Conservation (phyloP, 257 asterid species). For the Ajuga chamaepitys region DNA sequence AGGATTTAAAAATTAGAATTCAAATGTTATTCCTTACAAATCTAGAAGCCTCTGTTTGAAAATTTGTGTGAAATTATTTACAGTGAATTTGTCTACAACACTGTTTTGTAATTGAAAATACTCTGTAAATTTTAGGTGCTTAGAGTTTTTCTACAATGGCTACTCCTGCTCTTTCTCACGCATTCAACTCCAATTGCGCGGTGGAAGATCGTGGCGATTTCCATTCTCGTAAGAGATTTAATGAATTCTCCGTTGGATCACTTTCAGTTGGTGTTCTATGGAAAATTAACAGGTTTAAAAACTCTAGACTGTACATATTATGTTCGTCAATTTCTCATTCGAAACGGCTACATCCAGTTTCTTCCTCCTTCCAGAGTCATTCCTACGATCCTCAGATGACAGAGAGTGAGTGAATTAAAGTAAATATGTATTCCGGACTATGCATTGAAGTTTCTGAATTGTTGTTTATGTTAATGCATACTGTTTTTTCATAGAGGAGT, state of each 20-base stretch:
- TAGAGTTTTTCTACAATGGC: constrained; percentile 27
- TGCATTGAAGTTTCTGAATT: constrained; percentile 1
- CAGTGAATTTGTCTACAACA: background rate
- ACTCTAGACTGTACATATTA: background rate
- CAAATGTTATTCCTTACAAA: background rate
- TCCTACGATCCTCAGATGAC: constrained; percentile 11
- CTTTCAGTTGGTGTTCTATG: constrained; percentile 8
- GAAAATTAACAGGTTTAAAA: constrained; percentile 13
- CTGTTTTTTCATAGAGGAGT: constrained; percentile 42
- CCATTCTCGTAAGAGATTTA: constrained; percentile 12
- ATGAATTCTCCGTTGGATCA: constrained; percentile 1
- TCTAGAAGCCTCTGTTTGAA: no score
- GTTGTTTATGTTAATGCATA: background rate
- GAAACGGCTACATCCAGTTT: constrained; percentile 16
- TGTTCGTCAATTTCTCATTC: constrained; percentile 5
- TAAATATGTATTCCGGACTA: background rate
- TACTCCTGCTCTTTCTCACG: constrained; percentile 22
- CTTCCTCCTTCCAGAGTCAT: constrained; percentile 15
- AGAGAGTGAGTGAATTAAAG: constrained; percentile 35
- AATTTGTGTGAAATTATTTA: background rate
- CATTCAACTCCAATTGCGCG: constrained; percentile 13
- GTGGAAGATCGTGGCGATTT: constrained; percentile 17
- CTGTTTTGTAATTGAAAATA: background rate
- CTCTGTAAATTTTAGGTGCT: constrained; percentile 12
- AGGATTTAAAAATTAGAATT: background rate